Percentiles rank a stretch among this genome's conserved stretches.
phyloP scores from a whole-genome alignment of 164 flowering plant species.

The Stephania cephalantha region DNA sequence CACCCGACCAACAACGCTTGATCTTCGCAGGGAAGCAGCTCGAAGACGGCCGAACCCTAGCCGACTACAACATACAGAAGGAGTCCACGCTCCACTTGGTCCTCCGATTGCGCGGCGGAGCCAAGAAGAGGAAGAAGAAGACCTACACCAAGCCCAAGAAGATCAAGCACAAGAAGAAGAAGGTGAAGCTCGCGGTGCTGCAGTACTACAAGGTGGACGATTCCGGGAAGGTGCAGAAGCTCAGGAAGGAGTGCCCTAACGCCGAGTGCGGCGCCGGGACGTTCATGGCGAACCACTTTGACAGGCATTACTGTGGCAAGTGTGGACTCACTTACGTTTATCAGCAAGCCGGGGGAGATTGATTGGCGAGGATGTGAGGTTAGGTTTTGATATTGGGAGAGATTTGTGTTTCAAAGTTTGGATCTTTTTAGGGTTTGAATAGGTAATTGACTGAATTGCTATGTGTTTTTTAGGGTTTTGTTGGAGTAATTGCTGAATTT shows the following conservation, averaged over 20 bases:
- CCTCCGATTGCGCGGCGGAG: constrained; percentile 28
- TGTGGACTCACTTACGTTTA: constrained; percentile 58
- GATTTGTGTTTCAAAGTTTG: not conserved
- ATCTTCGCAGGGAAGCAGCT: constrained; percentile 65
- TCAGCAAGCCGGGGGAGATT: constrained; percentile 46
- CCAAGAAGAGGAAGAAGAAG: constrained; percentile 64
- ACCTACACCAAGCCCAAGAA: constrained; percentile 69
- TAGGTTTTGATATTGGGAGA: not conserved
- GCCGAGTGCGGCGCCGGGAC: constrained; percentile 66
- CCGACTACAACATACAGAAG: constrained; percentile 68
- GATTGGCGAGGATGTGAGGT: not conserved
- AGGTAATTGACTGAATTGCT: not conserved
- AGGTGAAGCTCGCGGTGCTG: constrained; percentile 58
- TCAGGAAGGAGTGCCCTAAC: constrained; percentile 68
- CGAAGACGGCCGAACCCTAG: constrained; percentile 54
- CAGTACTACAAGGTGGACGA: constrained; percentile 67
- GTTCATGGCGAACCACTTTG: constrained; percentile 66
- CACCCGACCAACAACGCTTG: constrained; percentile 57
- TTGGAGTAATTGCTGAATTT: not conserved
- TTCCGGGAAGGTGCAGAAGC: constrained; percentile 55
- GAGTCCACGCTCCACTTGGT: constrained; percentile 32
- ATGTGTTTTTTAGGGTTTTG: not conserved
- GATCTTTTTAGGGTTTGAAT: not conserved
- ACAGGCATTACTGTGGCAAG: constrained; percentile 61
- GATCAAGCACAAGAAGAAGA: constrained; percentile 65